Percentiles rank a stretch among this genome's conserved stretches.
phyloP scores from a whole-genome alignment of 164 flowering plant genomes.

The Vitis riparia region DNA sequence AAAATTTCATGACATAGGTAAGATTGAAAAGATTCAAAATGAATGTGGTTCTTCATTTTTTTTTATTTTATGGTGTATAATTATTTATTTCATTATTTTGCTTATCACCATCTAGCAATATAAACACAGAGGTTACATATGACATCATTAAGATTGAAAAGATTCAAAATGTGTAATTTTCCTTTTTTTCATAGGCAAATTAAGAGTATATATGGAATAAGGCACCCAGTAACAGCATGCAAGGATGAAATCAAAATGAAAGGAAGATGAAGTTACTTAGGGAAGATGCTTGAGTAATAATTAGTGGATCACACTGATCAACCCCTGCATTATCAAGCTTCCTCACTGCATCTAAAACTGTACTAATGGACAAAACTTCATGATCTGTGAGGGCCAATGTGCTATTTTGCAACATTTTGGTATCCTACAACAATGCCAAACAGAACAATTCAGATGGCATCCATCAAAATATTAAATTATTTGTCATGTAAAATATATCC shows the following conservation, averaged over 20 bases:
- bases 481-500: too few species aligned
- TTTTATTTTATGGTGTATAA: too few species aligned
- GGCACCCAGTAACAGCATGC: not conserved
- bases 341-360: constrained; percentile 33
- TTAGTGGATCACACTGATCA: constrained; percentile 42
- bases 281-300: constrained; percentile 64
- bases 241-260: not conserved
- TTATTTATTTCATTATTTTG: too few species aligned
- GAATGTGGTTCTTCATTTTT: too few species aligned
- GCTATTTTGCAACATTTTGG: constrained; percentile 19
- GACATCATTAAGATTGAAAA: too few species aligned
- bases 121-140: too few species aligned
- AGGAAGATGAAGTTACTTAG: constrained; percentile 31
- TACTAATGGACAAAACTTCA: constrained; percentile 30
- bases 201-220: not conserved
- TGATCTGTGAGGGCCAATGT: constrained; percentile 56
- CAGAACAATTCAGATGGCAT: too few species aligned
- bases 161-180: too few species aligned
- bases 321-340: constrained; percentile 33
- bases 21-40: too few species aligned
- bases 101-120: too few species aligned
- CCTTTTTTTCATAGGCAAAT: not conserved
- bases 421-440: constrained; percentile 31
- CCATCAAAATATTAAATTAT: too few species aligned
- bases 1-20: too few species aligned